Evolutionary conservation across 805 yeast species (phyloP), one percentile per base, ranked within the genome.

Genomic region (Starmerella khaoyaiensis): DNA sequence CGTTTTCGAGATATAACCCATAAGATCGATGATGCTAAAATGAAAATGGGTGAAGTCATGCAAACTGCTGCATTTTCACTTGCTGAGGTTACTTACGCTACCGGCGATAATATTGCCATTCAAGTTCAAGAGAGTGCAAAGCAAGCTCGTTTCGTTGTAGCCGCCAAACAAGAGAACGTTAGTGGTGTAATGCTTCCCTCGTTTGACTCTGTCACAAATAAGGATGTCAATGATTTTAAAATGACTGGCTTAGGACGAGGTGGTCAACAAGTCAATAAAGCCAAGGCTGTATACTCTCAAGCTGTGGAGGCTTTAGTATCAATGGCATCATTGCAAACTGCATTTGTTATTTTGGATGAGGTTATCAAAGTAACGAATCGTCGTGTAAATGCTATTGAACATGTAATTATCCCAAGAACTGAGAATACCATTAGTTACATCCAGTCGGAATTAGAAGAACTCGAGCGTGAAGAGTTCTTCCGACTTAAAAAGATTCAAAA

Each of bases 331-430:
- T 66, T 90, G 54, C 98, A 87, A 59, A 87, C 97, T 5, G 97
- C 97, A 2, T 87, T 87, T 58, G 83, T 90, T 39, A 87, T 87
- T 49, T 71, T 87, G 53, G 98, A 90, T 62, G 98, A 87, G 60
- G 98, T 87, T 41, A 90, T 87, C 60, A 90, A 90, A 61, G 95
- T 90, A 43, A 87, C 98, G 37, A 87, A 87, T 62, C 74, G 98
- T 66, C 81, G 98, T 69, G 98, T 87, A 54, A 87, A 87, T 59
- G 97, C 98, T 45, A 87, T 87, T 61, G 98, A 87, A 65, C 97
- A 87, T 56, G 97, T 87, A 31, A 86, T 87, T 53, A 87, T 87
- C 44, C 98, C 98, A 50, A 74, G 97, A 62, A 90, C 97, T 2
- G 96, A 90, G 60, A 87, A 87, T 62, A 87, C 98, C 21, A 87